A percentile compares a stretch with the other conserved stretches of the same genome.
Evolutionary conservation across 2,329 filamentous ascomycete genomes (phyloP).

Genomic region (Furcasterigmium sp.): DNA sequence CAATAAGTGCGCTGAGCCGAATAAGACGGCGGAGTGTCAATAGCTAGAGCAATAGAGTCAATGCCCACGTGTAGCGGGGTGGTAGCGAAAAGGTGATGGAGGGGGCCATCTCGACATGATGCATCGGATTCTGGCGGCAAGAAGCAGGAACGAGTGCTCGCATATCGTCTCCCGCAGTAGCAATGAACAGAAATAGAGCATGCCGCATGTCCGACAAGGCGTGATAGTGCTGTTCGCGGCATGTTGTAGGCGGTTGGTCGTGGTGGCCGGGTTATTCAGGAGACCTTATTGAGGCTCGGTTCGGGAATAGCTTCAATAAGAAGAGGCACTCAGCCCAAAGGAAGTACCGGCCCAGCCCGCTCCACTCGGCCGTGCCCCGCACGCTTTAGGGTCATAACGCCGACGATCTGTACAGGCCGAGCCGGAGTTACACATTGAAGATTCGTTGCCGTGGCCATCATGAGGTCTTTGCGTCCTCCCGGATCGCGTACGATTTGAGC

Average conservation of each 20-base stretch:
- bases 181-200: background rate
- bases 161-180: background rate
- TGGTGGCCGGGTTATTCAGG: background rate
- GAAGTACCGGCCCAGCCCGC: too few relatives aligned
- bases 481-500: background rate
- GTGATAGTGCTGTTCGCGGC: background rate
- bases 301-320: background rate
- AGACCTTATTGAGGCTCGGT: background rate
- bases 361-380: too few relatives aligned
- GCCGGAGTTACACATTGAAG: too few relatives aligned
- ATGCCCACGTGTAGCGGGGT: too few relatives aligned
- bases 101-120: background rate
- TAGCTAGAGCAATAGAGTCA: too few relatives aligned
- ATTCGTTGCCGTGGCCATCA: background rate
- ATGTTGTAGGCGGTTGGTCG: background rate
- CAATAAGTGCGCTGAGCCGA: too few relatives aligned
- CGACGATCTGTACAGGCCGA: too few relatives aligned
- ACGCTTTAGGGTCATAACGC: too few relatives aligned
- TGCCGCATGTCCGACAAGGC: background rate
- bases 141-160: background rate
- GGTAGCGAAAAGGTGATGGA: too few relatives aligned
- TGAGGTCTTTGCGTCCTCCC: constrained; percentile 1
- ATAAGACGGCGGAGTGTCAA: too few relatives aligned
- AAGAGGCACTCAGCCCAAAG: background rate
- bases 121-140: background rate